Evolutionary conservation across 73 alveolate species (phyloP).

Genomic region (Durusdinium trenchii): DNA sequence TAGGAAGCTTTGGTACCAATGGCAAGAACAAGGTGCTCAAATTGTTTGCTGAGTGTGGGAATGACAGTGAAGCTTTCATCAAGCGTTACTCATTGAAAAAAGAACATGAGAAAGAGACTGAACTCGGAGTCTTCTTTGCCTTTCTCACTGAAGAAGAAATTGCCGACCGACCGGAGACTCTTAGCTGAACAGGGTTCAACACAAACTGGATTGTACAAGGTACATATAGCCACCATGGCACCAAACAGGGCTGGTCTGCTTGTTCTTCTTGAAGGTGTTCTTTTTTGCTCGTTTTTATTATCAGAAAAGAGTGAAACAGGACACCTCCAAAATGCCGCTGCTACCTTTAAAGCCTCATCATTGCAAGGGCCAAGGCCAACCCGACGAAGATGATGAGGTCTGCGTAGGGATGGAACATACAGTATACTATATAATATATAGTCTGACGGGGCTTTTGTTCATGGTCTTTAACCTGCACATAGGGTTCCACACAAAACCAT

Average conservation of each 20-base stretch:
- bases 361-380: constrained; percentile 35
- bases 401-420: too few species aligned
- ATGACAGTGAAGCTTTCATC: not conserved
- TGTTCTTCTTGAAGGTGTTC: not conserved
- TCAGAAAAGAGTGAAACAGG: too few species aligned
- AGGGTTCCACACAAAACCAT: not conserved
- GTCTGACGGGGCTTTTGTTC: too few species aligned
- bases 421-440: not conserved
- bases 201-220: not conserved
- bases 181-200: not conserved
- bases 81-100: not conserved
- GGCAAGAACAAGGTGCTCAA: not conserved
- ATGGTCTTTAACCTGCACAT: too few species aligned
- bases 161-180: not conserved
- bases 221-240: too few species aligned
- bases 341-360: not conserved
- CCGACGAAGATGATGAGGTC: constrained; percentile 25
- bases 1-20: not conserved
- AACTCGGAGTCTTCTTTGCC: not conserved
- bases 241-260: too few species aligned
- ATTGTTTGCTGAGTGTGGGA: constrained; percentile 5
- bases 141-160: not conserved
- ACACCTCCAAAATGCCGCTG: too few species aligned
- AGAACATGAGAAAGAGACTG: constrained; percentile 22
- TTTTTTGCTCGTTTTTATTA: too few species aligned